A percentile compares a stretch with the other conserved stretches of the same genome.
Conservation (phyloP, 2,329 filamentous ascomycete species). For the Teratosphaeria destructans region DNA sequence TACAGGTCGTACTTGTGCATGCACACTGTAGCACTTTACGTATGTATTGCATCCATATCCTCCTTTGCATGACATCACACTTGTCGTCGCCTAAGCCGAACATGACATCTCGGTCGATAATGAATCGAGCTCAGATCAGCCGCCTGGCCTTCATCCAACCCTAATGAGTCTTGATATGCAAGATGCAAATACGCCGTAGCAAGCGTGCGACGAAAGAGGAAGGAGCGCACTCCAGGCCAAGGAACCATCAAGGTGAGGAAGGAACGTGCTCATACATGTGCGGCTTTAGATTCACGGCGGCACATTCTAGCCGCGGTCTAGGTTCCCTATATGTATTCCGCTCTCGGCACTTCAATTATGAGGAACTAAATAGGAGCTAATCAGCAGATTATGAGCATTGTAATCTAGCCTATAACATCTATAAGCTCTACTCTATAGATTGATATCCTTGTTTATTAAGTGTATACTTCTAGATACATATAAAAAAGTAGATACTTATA, state of each 20-base stretch:
- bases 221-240: neutral
- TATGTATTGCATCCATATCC: neutral
- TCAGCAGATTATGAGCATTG: too few relatives aligned
- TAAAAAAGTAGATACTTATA: too few relatives aligned
- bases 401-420: too few relatives aligned
- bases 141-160: neutral
- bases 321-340: neutral
- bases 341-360: neutral
- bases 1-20: neutral
- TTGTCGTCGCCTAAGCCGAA: neutral
- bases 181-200: neutral
- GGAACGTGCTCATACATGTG: neutral
- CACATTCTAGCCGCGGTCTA: neutral
- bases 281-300: neutral
- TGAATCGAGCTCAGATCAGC: neutral
- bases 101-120: neutral
- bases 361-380: too few relatives aligned
- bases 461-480: too few relatives aligned
- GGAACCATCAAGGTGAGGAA: neutral
- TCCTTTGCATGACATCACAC: neutral
- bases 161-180: neutral
- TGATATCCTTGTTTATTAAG: too few relatives aligned
- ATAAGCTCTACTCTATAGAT: too few relatives aligned
- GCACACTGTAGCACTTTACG: neutral
- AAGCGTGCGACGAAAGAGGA: neutral